Conservation (phyloP, 495 filamentous ascomycete genomes). For the Neurospora sp. region DNA sequence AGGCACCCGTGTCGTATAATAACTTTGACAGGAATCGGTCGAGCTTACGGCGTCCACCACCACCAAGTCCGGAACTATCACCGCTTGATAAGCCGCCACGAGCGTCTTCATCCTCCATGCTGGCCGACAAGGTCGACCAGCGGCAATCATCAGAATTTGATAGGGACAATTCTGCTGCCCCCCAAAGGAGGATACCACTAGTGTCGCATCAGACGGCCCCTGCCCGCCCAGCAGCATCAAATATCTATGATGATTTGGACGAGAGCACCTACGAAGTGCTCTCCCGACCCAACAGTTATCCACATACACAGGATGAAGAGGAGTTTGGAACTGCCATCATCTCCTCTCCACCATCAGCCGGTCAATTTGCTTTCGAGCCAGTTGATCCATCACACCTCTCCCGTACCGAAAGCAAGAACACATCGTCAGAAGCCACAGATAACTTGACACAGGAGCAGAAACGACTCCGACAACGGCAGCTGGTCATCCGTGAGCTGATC, state of each 20-base stretch:
- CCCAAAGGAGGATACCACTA: conserved; percentile 12
- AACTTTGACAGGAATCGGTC: background rate
- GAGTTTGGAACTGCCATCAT: conserved; percentile 19
- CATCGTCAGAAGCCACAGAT: conserved; percentile 16
- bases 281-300: conserved; percentile 32
- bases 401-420: conserved; percentile 11
- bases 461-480: conserved; percentile 50
- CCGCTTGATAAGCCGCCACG: conserved; percentile 14
- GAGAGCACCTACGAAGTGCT: conserved; percentile 29
- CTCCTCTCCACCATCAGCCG: conserved; percentile 24
- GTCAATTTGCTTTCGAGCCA: conserved; percentile 26
- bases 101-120: conserved; percentile 12
- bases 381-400: conserved; percentile 9
- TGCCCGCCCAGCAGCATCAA: conserved; percentile 6
- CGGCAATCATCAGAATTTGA: conserved; percentile 26
- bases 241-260: conserved; percentile 10
- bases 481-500: conserved; percentile 81
- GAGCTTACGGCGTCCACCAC: conserved; percentile 10
- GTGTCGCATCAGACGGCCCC: conserved; percentile 29
- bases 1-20: background rate
- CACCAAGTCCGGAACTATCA: conserved; percentile 16
- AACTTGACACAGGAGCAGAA: conserved; percentile 31
- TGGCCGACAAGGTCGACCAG: conserved; percentile 8
- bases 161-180: conserved; percentile 8
- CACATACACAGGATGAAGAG: conserved; percentile 24